Conservation (phyloP, 2,329 filamentous ascomycete genomes). For the Ceratocystis eucalypticola region DNA sequence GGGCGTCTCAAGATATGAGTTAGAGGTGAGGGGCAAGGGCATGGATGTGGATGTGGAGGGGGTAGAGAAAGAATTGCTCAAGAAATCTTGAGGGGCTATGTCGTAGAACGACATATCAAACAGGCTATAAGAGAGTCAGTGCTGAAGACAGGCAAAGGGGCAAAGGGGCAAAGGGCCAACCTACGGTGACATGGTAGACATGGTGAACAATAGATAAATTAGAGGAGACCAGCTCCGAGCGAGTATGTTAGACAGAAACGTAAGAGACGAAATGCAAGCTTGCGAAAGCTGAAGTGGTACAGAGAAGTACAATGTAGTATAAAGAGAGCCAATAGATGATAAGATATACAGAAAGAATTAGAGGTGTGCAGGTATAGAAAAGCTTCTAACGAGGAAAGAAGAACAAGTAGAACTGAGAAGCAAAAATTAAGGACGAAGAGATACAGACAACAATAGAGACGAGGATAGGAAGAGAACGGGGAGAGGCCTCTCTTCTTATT, state of each 20-base stretch:
- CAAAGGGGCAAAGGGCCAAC: constrained; percentile 19
- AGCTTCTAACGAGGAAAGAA: background rate
- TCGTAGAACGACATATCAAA: constrained; percentile 49
- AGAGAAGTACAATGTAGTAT: background rate
- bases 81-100: constrained; percentile 28
- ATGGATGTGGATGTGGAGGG: constrained; percentile 24
- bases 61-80: constrained; percentile 26
- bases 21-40: background rate
- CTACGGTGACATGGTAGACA: constrained; percentile 28
- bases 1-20: constrained; percentile 38
- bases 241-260: background rate
- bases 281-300: background rate
- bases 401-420: background rate
- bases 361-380: background rate
- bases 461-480: background rate
- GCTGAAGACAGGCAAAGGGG: background rate
- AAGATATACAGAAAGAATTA: background rate
- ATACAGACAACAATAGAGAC: background rate
- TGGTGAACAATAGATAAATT: background rate
- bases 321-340: background rate
- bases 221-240: constrained; percentile 12
- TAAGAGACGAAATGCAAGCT: background rate
- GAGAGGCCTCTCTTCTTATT: background rate
- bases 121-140: constrained; percentile 24
- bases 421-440: background rate